Percentiles rank a stretch among this genome's conserved stretches.
phyloP scores from a whole-genome alignment of 208 protist genomes.

The Leishmania turanica region DNA sequence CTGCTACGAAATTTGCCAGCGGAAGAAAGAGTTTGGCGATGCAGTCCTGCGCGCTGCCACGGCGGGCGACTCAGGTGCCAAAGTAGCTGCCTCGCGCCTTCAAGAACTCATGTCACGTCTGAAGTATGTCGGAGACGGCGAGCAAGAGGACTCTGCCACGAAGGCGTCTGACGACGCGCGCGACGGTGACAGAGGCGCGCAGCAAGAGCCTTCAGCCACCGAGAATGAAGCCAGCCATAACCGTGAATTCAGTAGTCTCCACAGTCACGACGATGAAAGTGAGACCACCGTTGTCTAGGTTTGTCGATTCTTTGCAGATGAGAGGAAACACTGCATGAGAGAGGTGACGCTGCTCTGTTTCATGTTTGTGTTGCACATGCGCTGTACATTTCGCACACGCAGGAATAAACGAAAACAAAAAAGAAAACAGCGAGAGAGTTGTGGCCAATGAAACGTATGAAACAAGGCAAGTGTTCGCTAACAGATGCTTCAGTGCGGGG shows the following conservation, averaged over 20 bases:
- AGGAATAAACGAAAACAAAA: background rate
- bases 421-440: background rate
- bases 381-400: background rate
- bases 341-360: background rate
- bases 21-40: slow-evolving; percentile 93
- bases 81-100: slow-evolving; percentile 69
- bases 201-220: background rate
- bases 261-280: background rate
- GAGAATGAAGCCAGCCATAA: background rate
- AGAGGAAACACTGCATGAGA: background rate
- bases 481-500: slow-evolving; percentile 3
- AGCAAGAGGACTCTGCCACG: slow-evolving; percentile 4
- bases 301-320: background rate
- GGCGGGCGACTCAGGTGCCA: slow-evolving; percentile 60
- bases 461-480: background rate
- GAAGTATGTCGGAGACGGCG: slow-evolving; percentile 57
- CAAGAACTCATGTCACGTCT: slow-evolving; percentile 82
- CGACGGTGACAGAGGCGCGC: background rate
- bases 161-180: background rate
- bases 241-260: background rate
- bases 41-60: slow-evolving; percentile 85
- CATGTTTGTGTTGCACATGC: background rate
- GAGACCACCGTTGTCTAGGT: slow-evolving; percentile 1
- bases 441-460: background rate
- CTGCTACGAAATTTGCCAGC: slow-evolving; percentile 92